phyloP scores from a whole-genome alignment of 2,329 filamentous ascomycete species.

The Curvularia sp. region DNA sequence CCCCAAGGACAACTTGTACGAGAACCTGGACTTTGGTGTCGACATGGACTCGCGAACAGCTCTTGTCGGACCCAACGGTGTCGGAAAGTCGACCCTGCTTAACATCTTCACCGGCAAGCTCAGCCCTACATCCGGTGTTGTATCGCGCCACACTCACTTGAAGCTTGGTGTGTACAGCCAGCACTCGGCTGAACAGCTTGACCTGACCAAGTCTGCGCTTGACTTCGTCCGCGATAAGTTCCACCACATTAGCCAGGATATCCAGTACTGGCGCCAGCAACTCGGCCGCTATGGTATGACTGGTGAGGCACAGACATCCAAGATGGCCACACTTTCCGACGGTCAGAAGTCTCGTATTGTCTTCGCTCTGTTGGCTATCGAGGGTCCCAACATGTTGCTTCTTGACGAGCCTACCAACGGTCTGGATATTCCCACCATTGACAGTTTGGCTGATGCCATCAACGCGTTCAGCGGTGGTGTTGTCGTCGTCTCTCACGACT shows the following conservation, averaged over 20 bases:
- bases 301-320: conserved; percentile 91
- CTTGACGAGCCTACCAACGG: conserved; percentile 99
- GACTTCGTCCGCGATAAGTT: conserved; percentile 99
- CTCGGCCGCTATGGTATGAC: conserved; percentile 92
- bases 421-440: conserved; percentile 97
- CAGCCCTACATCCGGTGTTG: conserved; percentile 78
- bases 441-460: conserved; percentile 96
- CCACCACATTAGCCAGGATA: conserved; percentile 85
- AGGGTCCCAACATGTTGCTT: conserved; percentile 95
- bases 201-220: conserved; percentile 95
- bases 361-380: conserved; percentile 93
- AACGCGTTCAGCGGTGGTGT: conserved; percentile 96
- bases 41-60: conserved; percentile 99
- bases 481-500: conserved; percentile 97
- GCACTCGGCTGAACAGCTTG: conserved; percentile 97
- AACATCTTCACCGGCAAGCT: conserved; percentile 97
- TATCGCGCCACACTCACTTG: conserved; percentile 94
- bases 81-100: conserved; percentile 96
- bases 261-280: conserved; percentile 99
- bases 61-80: conserved; percentile 97
- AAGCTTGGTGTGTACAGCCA: conserved; percentile 98
- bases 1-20: conserved; percentile 88
- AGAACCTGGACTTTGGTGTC: conserved; percentile 95
- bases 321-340: conserved; percentile 98
- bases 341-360: conserved; percentile 98